Conservation (phyloP, 2,329 filamentous ascomycete species). For the Penicillium sp. region DNA sequence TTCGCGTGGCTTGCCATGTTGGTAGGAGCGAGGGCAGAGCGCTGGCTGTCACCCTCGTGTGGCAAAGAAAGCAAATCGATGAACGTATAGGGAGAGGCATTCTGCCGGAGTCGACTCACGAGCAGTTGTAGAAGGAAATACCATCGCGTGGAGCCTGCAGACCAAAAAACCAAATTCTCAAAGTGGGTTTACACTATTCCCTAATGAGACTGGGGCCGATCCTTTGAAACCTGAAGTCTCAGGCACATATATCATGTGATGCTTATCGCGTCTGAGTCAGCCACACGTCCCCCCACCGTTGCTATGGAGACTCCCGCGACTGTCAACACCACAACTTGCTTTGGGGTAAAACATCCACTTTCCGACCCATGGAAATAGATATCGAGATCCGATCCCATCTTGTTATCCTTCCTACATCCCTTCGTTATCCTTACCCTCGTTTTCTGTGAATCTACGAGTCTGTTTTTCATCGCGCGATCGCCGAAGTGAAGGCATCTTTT, state of each 20-base stretch:
- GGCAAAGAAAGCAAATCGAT: constrained; percentile 38
- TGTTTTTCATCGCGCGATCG: constrained; percentile 2
- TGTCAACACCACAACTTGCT: constrained; percentile 34
- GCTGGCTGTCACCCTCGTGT: constrained; percentile 25
- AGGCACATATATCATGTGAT: constrained; percentile 16
- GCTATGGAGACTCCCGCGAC: constrained; percentile 37
- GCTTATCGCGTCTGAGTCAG: constrained; percentile 16
- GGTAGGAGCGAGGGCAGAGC: constrained; percentile 16
- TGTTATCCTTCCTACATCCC: constrained; percentile 19
- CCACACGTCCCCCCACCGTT: constrained; percentile 23
- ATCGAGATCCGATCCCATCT: constrained; percentile 25
- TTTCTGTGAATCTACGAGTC: constrained; percentile 9
- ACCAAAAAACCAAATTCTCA: constrained; percentile 14
- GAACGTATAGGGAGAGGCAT: constrained; percentile 32
- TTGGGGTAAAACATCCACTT: constrained; percentile 30
- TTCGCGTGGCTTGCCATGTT: constrained; percentile 34
- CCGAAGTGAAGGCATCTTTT: constrained; percentile 22
- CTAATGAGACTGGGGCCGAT: constrained; percentile 18
- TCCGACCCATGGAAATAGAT: constrained; percentile 26
- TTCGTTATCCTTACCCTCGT: constrained; percentile 25
- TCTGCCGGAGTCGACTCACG: constrained; percentile 20
- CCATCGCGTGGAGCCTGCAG: background rate
- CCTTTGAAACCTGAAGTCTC: constrained; percentile 9
- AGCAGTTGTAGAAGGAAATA: constrained; percentile 17
- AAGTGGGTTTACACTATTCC: constrained; percentile 10